A percentile compares a stretch with the other conserved stretches of the same genome.
Conservation (phyloP, 495 filamentous ascomycete genomes). For the Aspergillus nidulans region DNA sequence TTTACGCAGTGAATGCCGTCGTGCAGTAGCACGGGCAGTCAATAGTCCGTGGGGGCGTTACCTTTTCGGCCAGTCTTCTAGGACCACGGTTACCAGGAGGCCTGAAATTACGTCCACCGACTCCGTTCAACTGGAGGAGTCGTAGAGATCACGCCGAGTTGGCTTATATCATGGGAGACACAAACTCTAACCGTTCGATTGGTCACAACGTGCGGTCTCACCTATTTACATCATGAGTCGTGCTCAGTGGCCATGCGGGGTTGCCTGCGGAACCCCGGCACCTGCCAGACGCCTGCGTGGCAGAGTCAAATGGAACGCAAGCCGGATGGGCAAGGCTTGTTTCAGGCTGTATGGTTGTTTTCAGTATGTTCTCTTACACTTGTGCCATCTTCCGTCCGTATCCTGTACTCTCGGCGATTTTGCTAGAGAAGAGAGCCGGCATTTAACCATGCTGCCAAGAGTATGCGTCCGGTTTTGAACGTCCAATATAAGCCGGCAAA, state of each 20-base stretch:
- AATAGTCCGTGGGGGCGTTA: not conserved
- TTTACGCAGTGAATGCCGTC: not conserved
- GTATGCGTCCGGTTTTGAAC: not conserved
- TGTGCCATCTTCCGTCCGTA: not conserved
- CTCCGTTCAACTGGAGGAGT: not conserved
- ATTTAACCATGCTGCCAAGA: not conserved
- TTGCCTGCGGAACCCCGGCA: not conserved
- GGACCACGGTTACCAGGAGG: not conserved
- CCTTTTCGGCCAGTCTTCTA: not conserved
- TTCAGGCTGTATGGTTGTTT: not conserved
- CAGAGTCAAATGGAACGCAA: not conserved
- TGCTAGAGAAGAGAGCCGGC: not conserved
- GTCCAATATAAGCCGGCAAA: not conserved
- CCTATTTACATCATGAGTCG: conserved; percentile 1
- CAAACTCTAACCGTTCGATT: conserved; percentile 1
- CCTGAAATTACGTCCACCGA: not conserved
- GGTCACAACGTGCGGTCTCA: not conserved
- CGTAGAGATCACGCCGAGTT: not conserved
- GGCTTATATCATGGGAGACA: not conserved
- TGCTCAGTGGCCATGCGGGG: not conserved
- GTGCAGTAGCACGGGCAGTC: not conserved
- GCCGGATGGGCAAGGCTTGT: not conserved
- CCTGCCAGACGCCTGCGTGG: not conserved
- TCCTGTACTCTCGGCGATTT: not conserved
- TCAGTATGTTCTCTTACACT: not conserved